Percentiles rank a stretch among this genome's conserved stretches.
Evolutionary conservation across 2,329 filamentous ascomycete genomes (phyloP).

Genomic region (Penicillium sp.): DNA sequence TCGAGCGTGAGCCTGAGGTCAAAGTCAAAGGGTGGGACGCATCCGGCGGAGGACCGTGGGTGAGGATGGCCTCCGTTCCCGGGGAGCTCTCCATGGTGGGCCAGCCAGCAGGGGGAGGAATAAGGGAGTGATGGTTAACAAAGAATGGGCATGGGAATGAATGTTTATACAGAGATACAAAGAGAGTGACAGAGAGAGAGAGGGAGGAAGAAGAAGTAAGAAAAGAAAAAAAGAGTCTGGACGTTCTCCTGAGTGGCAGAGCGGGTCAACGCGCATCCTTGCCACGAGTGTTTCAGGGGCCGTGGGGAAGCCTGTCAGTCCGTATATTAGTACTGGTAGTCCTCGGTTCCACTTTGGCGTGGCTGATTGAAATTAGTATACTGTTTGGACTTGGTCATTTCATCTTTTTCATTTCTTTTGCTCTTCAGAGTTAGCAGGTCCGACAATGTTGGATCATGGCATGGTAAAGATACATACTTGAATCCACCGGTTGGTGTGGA

Average conservation of each 20-base stretch:
- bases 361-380: no score
- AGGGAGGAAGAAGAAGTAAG: slow-evolving; percentile 3
- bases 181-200: slow-evolving; percentile 1
- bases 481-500: no score
- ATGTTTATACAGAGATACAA: slow-evolving; percentile 1
- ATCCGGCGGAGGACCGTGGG: slow-evolving; percentile 32
- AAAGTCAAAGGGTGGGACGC: slow-evolving; percentile 30
- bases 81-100: slow-evolving; percentile 39
- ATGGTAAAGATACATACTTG: no score
- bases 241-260: slow-evolving; percentile 18
- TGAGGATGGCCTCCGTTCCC: slow-evolving; percentile 31
- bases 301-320: slow-evolving; percentile 1
- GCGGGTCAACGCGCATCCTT: slow-evolving; percentile 20
- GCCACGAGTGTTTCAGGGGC: slow-evolving; percentile 28
- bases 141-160: slow-evolving; percentile 7
- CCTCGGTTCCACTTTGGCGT: no score
- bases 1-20: slow-evolving; percentile 13
- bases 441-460: no score
- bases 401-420: no score
- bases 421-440: no score
- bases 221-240: slow-evolving; percentile 15
- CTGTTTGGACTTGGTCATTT: no score
- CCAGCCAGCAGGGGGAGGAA: slow-evolving; percentile 29
- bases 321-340: no score
- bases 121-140: background rate